Conservation (phyloP, 345 rosid species). For the Luvunga scandens region DNA sequence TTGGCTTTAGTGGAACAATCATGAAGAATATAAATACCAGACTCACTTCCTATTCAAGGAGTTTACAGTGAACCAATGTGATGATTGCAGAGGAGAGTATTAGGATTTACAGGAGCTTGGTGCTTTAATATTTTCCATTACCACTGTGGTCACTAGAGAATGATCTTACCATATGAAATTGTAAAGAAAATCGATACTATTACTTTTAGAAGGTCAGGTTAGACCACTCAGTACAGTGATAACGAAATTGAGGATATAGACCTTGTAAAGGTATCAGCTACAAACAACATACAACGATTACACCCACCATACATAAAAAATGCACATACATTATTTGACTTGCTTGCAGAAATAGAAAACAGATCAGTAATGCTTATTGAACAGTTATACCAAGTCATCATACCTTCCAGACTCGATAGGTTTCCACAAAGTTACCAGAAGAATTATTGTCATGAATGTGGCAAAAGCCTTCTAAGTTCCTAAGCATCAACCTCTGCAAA, state of each 20-base stretch:
- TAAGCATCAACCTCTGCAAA: slow-evolving; percentile 68
- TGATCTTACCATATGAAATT: neutral
- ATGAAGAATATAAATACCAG: neutral
- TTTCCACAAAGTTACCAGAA: slow-evolving; percentile 23
- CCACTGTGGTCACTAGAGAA: neutral
- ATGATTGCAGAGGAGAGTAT: neutral
- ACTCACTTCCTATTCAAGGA: neutral
- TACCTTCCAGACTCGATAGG: slow-evolving; percentile 56
- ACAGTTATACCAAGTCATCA: neutral
- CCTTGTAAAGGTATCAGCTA: neutral
- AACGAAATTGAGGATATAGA: neutral
- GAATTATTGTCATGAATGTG: slow-evolving; percentile 21
- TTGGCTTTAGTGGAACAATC: neutral
- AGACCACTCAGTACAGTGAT: neutral
- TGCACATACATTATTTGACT: neutral
- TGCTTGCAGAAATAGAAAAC: neutral
- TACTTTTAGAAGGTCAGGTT: neutral
- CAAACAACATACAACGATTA: neutral
- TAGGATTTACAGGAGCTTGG: neutral
- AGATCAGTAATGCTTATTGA: neutral
- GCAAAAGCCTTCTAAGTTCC: slow-evolving; percentile 34
- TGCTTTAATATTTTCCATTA: neutral
- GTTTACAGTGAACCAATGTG: neutral
- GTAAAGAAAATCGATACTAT: neutral
- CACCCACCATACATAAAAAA: neutral